Evolutionary conservation across 2,329 filamentous ascomycete genomes (phyloP).

Genomic region (Phaeoacremonium minimum): DNA sequence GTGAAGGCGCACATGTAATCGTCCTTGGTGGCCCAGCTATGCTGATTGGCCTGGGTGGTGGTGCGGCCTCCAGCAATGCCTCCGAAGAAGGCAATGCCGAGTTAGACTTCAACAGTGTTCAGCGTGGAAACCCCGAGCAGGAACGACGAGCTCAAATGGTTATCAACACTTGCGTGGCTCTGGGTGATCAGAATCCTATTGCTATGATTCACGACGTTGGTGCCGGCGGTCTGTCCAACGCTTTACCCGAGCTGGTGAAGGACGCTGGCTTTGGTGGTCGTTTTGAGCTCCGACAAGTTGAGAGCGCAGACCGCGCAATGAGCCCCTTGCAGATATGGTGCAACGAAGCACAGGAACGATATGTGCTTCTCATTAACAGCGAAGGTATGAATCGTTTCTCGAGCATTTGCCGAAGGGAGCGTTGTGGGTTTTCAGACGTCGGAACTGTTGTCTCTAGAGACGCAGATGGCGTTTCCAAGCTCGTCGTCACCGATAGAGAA

Average conservation of each 20-base stretch:
- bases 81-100: constrained; percentile 87
- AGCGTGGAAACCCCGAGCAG: constrained; percentile 95
- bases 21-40: constrained; percentile 95
- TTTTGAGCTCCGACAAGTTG: constrained; percentile 92
- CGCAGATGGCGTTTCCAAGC: constrained; percentile 60
- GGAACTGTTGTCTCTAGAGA: constrained; percentile 66
- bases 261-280: constrained; percentile 87
- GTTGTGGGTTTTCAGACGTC: constrained; percentile 89
- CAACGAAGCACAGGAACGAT: constrained; percentile 93
- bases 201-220: constrained; percentile 97
- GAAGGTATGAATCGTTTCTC: constrained; percentile 75
- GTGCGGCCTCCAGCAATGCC: constrained; percentile 86
- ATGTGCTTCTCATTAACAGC: constrained; percentile 83
- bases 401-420: constrained; percentile 68
- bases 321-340: constrained; percentile 98
- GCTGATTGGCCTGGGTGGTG: constrained; percentile 94
- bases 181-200: constrained; percentile 84
- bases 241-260: constrained; percentile 83
- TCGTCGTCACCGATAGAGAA: constrained; percentile 79
- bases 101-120: constrained; percentile 94
- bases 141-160: constrained; percentile 95
- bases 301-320: constrained; percentile 86
- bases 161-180: constrained; percentile 86
- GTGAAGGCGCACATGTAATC: constrained; percentile 83
- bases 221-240: constrained; percentile 73